Percentiles rank a stretch among this genome's conserved stretches.
Evolutionary conservation across 352 stramenopile species (phyloP).

Genomic region (Stramenopiles sp.): DNA sequence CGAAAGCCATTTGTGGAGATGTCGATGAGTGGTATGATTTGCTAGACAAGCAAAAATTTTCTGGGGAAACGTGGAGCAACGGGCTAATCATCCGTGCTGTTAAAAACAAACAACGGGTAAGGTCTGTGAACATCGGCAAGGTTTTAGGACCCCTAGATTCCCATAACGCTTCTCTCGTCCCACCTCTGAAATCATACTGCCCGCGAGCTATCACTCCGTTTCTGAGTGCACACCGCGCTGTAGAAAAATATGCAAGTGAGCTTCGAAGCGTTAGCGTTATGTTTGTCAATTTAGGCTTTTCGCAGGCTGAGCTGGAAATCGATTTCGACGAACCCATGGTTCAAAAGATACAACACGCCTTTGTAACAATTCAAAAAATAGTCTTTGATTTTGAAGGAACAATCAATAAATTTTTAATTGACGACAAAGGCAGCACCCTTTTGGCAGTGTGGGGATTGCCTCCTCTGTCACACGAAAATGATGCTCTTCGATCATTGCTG

Average conservation of each 20-base stretch:
- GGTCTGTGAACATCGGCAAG: too few species aligned
- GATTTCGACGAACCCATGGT: conserved; percentile 34
- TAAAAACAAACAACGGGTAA: too few species aligned
- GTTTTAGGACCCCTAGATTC: too few species aligned
- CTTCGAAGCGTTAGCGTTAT: conserved; percentile 64
- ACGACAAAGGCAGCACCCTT: conserved; percentile 76
- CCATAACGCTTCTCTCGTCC: too few species aligned
- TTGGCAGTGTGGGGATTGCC: conserved; percentile 74
- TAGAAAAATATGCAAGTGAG: conserved; percentile 72
- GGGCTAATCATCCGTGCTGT: too few species aligned
- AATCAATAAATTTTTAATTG: conserved; percentile 87
- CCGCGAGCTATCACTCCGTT: conserved; percentile 70
- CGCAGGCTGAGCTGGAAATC: conserved; percentile 25
- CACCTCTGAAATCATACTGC: too few species aligned
- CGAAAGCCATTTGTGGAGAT: too few species aligned
- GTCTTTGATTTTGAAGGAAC: conserved; percentile 81
- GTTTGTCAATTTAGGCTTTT: conserved; percentile 79
- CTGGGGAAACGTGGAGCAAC: too few species aligned
- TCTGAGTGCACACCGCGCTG: conserved; percentile 37
- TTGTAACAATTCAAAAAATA: conserved; percentile 54
- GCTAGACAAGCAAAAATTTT: too few species aligned
- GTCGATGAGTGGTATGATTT: too few species aligned
- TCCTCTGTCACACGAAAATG: conserved; percentile 70
- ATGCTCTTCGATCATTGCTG: conserved; percentile 62
- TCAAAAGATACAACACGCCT: conserved; percentile 47